phyloP scores from a whole-genome alignment of 1,284 basidiomycete genomes.

The Ganoderma sinense region DNA sequence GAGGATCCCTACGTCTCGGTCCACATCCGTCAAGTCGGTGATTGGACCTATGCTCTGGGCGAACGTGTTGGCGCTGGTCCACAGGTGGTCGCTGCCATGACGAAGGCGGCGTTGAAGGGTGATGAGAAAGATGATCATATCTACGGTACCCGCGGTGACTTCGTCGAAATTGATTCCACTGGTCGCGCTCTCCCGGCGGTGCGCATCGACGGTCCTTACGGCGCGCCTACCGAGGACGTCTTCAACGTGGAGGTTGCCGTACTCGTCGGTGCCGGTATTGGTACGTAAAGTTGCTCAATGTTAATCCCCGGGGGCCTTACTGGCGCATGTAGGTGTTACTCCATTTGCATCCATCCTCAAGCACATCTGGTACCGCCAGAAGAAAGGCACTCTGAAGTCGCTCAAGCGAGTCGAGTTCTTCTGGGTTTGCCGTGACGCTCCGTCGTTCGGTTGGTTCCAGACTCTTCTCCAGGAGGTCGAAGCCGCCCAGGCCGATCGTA shows the following conservation, averaged over 20 bases:
- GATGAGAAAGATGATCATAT: constrained; percentile 62
- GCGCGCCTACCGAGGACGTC: constrained; percentile 90
- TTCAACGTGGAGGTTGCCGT: constrained; percentile 87
- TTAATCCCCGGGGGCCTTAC: constrained; percentile 2
- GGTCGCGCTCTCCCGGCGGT: constrained; percentile 70
- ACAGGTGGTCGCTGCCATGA: constrained; percentile 76
- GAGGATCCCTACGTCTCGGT: constrained; percentile 90
- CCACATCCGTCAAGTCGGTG: constrained; percentile 91
- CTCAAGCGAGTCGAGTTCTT: constrained; percentile 90
- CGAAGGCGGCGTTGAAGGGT: constrained; percentile 77
- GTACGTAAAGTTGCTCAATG: constrained; percentile 47
- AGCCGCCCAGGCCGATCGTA: constrained; percentile 83
- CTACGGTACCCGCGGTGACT: constrained; percentile 68
- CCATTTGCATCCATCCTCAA: constrained; percentile 93
- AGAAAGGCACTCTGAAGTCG: constrained; percentile 74
- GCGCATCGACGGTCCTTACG: constrained; percentile 87
- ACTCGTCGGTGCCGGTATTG: constrained; percentile 89
- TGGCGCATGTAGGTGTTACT: constrained; percentile 65
- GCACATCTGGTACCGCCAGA: constrained; percentile 92
- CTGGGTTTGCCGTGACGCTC: constrained; percentile 89
- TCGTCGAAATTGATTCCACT: constrained; percentile 74
- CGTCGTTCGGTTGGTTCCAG: constrained; percentile 95
- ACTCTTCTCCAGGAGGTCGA: constrained; percentile 85
- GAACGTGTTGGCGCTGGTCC: constrained; percentile 85
- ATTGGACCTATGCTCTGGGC: constrained; percentile 85